Conservation (phyloP, 805 yeast species). For the Blastobotrys parvus region DNA sequence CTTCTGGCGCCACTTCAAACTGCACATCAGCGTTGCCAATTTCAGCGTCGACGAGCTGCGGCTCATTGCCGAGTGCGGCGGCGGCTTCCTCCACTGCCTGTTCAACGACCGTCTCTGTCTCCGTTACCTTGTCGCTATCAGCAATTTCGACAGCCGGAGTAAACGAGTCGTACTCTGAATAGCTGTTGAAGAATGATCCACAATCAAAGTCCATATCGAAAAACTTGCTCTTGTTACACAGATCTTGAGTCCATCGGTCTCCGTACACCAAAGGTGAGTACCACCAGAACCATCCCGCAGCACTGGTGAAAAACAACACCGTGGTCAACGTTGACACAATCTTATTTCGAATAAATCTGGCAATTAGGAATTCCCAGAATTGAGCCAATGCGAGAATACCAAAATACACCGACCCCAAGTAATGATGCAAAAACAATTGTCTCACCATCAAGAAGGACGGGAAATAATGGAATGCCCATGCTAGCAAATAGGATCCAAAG, state of each 20-base stretch:
- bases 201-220: constrained; percentile 88
- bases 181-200: constrained; percentile 36
- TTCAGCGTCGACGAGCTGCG: background rate
- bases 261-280: constrained; percentile 76
- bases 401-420: constrained; percentile 86
- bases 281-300: constrained; percentile 46
- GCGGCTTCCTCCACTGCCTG: constrained; percentile 5
- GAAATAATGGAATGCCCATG: constrained; percentile 48
- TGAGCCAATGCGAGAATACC: constrained; percentile 74
- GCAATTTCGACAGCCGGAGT: constrained; percentile 8
- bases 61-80: constrained; percentile 10
- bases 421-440: constrained; percentile 89
- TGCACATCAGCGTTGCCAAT: too few species aligned
- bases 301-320: constrained; percentile 39
- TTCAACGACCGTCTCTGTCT: constrained; percentile 4
- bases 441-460: constrained; percentile 80
- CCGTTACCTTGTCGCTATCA: constrained; percentile 11
- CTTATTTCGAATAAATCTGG: constrained; percentile 31
- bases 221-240: constrained; percentile 56
- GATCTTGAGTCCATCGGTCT: constrained; percentile 61
- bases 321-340: constrained; percentile 39
- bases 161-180: constrained; percentile 21
- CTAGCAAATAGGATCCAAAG: constrained; percentile 40
- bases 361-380: constrained; percentile 29
- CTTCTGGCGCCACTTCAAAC: background rate